Percentiles rank a stretch among this genome's conserved stretches.
phyloP scores from a whole-genome alignment of 371 early-diverging fungal genomes.

The Choanephora cucurbitarum region DNA sequence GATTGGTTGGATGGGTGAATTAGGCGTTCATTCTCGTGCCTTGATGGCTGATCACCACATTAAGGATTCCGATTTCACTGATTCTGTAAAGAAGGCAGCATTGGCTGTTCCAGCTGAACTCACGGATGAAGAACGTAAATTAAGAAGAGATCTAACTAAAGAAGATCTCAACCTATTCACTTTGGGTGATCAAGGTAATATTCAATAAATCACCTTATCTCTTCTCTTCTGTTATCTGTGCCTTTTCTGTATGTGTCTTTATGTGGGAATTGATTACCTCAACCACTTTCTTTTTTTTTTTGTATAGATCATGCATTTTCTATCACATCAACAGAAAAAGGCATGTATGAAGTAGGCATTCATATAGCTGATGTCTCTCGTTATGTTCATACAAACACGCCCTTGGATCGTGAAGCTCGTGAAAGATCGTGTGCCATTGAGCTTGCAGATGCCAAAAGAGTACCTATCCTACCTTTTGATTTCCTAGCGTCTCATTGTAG shows the following conservation, averaged over 20 bases:
- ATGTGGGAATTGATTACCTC: too few species aligned
- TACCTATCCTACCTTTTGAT: slow-evolving; percentile 88
- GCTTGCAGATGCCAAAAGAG: slow-evolving; percentile 64
- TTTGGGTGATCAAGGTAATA: slow-evolving; percentile 11
- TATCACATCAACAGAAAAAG: slow-evolving; percentile 16
- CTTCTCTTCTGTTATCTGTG: too few species aligned
- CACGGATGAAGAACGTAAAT: not conserved
- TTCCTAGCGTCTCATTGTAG: slow-evolving; percentile 76
- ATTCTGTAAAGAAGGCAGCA: slow-evolving; percentile 18
- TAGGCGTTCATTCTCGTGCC: slow-evolving; percentile 34
- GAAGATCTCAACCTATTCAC: slow-evolving; percentile 24
- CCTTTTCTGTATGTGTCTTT: too few species aligned
- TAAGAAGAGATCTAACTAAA: slow-evolving; percentile 20
- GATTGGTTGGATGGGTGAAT: slow-evolving; percentile 45
- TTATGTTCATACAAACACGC: slow-evolving; percentile 68
- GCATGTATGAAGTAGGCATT: slow-evolving; percentile 69
- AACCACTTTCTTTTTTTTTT: too few species aligned
- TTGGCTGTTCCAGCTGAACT: slow-evolving; percentile 6
- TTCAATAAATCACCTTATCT: not conserved
- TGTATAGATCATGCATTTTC: slow-evolving; percentile 31
- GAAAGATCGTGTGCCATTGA: slow-evolving; percentile 81
- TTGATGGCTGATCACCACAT: slow-evolving; percentile 45
- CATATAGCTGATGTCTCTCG: slow-evolving; percentile 92
- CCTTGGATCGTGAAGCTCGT: slow-evolving; percentile 79
- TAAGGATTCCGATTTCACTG: slow-evolving; percentile 33